Evolutionary conservation across 2,329 filamentous ascomycete genomes (phyloP).

Genomic region (Eurotiales sp.): DNA sequence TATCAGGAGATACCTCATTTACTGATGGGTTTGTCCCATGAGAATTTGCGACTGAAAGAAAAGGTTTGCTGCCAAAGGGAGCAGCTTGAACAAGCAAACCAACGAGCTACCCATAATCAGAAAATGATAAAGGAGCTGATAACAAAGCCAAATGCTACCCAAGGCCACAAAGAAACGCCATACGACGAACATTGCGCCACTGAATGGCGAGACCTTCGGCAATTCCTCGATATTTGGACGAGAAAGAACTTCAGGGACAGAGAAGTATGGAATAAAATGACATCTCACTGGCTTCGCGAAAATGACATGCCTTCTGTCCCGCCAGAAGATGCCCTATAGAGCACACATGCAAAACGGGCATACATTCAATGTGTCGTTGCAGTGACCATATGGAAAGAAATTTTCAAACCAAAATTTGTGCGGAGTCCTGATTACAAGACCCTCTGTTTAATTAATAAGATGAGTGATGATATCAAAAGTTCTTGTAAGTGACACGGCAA

Average conservation of each 20-base stretch:
- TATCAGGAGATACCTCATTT: neutral
- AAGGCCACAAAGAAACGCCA: slow-evolving; percentile 8
- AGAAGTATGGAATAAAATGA: neutral
- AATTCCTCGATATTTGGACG: slow-evolving; percentile 17
- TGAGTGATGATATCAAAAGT: neutral
- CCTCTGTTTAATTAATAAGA: neutral
- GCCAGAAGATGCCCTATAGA: neutral
- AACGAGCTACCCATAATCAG: neutral
- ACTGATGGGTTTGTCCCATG: neutral
- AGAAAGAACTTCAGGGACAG: slow-evolving; percentile 12
- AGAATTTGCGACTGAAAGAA: neutral
- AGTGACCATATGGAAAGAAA: neutral
- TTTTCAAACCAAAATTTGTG: neutral
- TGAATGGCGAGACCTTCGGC: slow-evolving; percentile 15
- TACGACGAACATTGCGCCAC: slow-evolving; percentile 15
- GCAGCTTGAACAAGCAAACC: neutral
- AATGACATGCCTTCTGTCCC: neutral
- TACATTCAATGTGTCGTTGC: neutral
- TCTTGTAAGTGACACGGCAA: slow-evolving; percentile 13
- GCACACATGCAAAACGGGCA: neutral
- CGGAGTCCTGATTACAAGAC: neutral
- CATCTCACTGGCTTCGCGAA: neutral
- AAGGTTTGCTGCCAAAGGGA: neutral
- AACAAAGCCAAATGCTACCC: neutral
- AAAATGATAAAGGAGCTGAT: neutral